Percentiles rank a stretch among this genome's conserved stretches.
These are phyloP conservation scores for Tetrahymena elliotti DNA, from an alignment of 73 alveolate genomes.

Conservation along the genomic window DNA sequence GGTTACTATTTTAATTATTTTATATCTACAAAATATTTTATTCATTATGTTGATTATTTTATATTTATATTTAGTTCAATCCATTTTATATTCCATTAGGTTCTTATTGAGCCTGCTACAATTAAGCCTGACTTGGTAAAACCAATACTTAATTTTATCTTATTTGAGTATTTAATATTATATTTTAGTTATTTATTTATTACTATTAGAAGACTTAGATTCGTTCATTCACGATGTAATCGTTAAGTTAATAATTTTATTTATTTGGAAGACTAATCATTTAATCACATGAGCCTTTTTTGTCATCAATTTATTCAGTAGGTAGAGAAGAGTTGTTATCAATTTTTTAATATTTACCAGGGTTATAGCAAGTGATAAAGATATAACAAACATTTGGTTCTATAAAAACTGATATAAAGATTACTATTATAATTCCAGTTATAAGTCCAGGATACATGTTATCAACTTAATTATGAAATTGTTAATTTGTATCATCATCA, in stretches of 20 bases:
- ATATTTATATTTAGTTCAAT: too few relatives aligned
- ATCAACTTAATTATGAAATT: background rate
- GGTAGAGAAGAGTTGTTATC: background rate
- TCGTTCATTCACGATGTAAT: background rate
- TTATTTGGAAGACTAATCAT: background rate
- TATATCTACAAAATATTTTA: too few relatives aligned
- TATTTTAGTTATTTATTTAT: too few relatives aligned
- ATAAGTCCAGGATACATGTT: background rate
- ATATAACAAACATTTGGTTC: background rate
- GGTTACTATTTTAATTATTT: background rate
- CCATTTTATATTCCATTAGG: background rate
- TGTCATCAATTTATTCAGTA: background rate
- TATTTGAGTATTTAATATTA: too few relatives aligned
- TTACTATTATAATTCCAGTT: background rate
- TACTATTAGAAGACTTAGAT: background rate
- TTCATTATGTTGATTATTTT: background rate
- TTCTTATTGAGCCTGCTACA: too few relatives aligned
- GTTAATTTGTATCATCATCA: background rate
- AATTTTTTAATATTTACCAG: background rate
- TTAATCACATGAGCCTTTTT: background rate
- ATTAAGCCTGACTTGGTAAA: too few relatives aligned
- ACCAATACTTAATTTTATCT: background rate
- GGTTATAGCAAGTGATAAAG: background rate
- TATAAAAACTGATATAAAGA: background rate
- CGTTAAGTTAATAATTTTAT: background rate